Conservation (phyloP, 352 stramenopile genomes). For the Lagenidium giganteum region DNA sequence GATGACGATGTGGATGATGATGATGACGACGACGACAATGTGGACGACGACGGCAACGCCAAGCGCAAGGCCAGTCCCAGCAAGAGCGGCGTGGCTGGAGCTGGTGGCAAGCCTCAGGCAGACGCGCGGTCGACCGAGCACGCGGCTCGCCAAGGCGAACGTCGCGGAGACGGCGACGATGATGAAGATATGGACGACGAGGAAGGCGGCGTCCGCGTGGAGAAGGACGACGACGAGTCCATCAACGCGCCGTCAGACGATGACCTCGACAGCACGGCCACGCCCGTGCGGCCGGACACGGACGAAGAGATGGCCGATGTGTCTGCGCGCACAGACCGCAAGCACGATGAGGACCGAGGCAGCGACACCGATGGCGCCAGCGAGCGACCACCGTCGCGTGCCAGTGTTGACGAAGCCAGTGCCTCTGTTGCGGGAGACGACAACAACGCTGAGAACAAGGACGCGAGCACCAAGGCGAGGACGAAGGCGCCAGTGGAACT, state of each 20-base stretch:
- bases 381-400: too few relatives aligned
- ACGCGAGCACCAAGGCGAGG: constrained; percentile 12
- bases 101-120: too few relatives aligned
- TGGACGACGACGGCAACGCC: constrained; percentile 30
- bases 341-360: constrained; percentile 1
- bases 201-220: constrained; percentile 51
- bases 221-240: constrained; percentile 77
- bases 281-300: constrained; percentile 35
- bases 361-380: not conserved
- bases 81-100: not conserved
- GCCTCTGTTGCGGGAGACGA: too few relatives aligned
- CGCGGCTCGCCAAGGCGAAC: too few relatives aligned
- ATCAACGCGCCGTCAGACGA: constrained; percentile 70
- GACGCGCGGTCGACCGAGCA: too few relatives aligned
- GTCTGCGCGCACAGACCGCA: not conserved
- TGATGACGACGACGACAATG: constrained; percentile 14
- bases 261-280: constrained; percentile 64
- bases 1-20: constrained; percentile 17
- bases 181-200: constrained; percentile 28
- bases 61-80: not conserved
- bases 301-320: constrained; percentile 36
- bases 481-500: too few relatives aligned
- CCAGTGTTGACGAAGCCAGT: too few relatives aligned
- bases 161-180: constrained; percentile 7
- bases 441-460: not conserved